Percentiles rank a stretch among this genome's conserved stretches.
phyloP scores from a whole-genome alignment of 179 eudicot genomes.

The Drosera spatulata region DNA sequence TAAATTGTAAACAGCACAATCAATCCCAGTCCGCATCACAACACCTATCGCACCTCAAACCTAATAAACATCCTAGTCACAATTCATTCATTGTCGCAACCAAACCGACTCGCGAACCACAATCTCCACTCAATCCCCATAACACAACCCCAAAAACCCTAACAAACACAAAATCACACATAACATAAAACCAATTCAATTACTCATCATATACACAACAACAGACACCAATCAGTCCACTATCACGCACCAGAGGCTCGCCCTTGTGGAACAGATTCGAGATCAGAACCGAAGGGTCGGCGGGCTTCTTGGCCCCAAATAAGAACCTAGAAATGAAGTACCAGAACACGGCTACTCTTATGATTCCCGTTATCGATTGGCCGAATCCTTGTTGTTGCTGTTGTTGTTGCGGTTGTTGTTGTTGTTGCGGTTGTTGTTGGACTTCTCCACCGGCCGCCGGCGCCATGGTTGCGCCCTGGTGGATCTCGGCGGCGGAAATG shows the following conservation, averaged over 20 bases:
- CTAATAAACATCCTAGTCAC: too few species aligned
- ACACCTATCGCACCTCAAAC: too few species aligned
- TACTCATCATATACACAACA: too few species aligned
- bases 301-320: constrained; percentile 53
- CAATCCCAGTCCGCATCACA: too few species aligned
- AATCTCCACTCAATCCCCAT: too few species aligned
- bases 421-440: neutral
- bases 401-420: constrained; percentile 18
- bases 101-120: too few species aligned
- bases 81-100: too few species aligned
- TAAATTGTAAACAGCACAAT: too few species aligned
- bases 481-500: neutral
- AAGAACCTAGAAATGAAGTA: constrained; percentile 93
- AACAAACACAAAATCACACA: too few species aligned
- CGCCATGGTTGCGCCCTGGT: constrained; percentile 24
- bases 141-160: too few species aligned
- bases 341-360: constrained; percentile 76
- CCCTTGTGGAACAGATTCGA: constrained; percentile 71
- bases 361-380: constrained; percentile 51
- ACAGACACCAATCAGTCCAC: too few species aligned
- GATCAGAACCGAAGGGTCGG: constrained; percentile 61
- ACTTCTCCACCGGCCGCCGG: constrained; percentile 39
- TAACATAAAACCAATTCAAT: too few species aligned
- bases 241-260: constrained; percentile 53
- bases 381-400: constrained; percentile 41